Evolutionary conservation across 352 stramenopile genomes (phyloP).

Genomic region (Globisporangium nagaii): DNA sequence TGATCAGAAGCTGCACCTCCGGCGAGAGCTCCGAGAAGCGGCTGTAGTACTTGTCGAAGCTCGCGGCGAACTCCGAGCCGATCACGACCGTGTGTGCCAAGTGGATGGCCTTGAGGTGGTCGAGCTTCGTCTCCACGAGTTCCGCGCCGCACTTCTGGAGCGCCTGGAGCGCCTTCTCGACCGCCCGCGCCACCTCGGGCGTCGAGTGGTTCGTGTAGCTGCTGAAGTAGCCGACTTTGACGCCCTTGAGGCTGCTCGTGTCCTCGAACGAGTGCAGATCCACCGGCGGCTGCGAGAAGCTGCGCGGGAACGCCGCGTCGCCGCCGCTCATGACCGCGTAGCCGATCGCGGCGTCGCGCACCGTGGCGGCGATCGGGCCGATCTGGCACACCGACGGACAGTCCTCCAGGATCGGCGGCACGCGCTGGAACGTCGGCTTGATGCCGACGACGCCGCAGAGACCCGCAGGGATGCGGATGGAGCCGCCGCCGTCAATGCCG

Average conservation of each 20-base stretch:
- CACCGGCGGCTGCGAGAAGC: conserved; percentile 39
- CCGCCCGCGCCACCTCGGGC: conserved; percentile 39
- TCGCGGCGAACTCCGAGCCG: conserved; percentile 70
- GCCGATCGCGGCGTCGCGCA: conserved; percentile 76
- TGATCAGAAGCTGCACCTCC: conserved; percentile 71
- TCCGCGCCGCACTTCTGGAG: conserved; percentile 54
- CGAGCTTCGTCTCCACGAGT: conserved; percentile 71
- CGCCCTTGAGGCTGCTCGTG: conserved; percentile 44
- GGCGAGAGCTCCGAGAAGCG: conserved; percentile 52
- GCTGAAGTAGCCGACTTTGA: conserved; percentile 78
- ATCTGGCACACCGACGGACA: conserved; percentile 68
- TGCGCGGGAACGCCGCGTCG: conserved; percentile 38
- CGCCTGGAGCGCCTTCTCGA: conserved; percentile 40
- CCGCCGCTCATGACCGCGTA: conserved; percentile 80
- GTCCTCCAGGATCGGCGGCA: conserved; percentile 49
- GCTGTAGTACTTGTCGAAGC: conserved; percentile 60
- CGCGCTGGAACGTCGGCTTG: conserved; percentile 79
- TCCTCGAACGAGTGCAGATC: conserved; percentile 53
- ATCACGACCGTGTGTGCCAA: conserved; percentile 82
- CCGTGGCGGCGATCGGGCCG: conserved; percentile 71
- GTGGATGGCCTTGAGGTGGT: conserved; percentile 75
- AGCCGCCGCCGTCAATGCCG: conserved; percentile 85
- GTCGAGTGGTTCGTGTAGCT: conserved; percentile 73
- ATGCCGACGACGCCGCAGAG: conserved; percentile 87
- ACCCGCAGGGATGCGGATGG: conserved; percentile 86